Evolutionary conservation across 2,329 filamentous ascomycete species (phyloP), one percentile per base, ranked within the genome.

Genomic region (Laburnicola sp.): DNA sequence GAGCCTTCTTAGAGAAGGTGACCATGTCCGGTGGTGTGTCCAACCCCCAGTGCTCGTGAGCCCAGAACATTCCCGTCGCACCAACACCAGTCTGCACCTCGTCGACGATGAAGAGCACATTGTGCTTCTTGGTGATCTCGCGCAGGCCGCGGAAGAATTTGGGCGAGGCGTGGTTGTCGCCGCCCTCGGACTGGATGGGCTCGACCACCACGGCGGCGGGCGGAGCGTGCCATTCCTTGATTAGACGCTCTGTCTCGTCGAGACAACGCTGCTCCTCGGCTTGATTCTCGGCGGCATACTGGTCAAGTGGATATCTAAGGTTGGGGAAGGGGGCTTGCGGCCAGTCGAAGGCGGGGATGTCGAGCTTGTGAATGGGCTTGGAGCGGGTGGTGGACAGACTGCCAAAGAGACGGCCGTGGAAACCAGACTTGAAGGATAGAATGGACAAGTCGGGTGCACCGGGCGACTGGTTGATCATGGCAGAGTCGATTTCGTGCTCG

Each of bases 321-420:
- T 78, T 68, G 7, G 91, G 92, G 82, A 96, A 96, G 49, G 88
- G 84, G 16, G 91, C 91, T 74, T 93, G 89, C 26, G 91, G 91
- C 91, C 91, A 96, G 81, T 96, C 88, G 68, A 96, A 96, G 66
- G 91, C 89, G 23, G 91, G 91, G 64, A 96, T 96, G 71, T 96
- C 91, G 63, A 96, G 80, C 78, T 96, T 96, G 81, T 96, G 91
- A 72, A 96, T 92, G 40, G 91, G 84, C 82, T 96, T 96, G 75
- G 87, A 92, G 70, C 91, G 88, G 10, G 91, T 96, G 50, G 91
- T 96, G 55, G 89, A 93, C 49, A 96, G 82, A 51, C 84, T 87
- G 68, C 90, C 91, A 65, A 96, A 96, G 40, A 96, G 84, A 59
- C 91, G 90, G 61, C 91, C 91, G 78, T 96, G 91, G 82, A 96